These are phyloP conservation scores for Chaetomiaceae sp. DNA, from an alignment of 2,329 filamentous ascomycete species.

Conservation along the genomic window DNA sequence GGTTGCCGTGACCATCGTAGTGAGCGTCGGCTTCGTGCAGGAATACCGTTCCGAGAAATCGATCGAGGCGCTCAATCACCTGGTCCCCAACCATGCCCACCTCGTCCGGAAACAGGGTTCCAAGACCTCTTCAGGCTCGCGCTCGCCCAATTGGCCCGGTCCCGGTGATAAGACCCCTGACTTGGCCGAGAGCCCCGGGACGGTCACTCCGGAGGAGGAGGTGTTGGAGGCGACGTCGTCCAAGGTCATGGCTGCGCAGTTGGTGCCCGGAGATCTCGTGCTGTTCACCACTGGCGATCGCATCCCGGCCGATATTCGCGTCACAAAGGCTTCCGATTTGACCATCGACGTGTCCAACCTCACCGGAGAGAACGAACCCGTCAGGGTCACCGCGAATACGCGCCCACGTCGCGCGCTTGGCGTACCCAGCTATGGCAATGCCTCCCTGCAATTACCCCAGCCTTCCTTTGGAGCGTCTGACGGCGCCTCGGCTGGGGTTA, in stretches of 20 bases:
- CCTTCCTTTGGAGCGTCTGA: constrained; percentile 40
- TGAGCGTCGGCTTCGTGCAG: constrained; percentile 92
- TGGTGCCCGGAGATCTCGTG: constrained; percentile 90
- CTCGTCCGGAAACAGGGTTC: constrained; percentile 63
- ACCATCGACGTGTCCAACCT: constrained; percentile 96
- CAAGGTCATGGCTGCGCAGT: constrained; percentile 78
- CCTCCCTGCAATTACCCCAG: constrained; percentile 31
- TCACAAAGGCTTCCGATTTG: constrained; percentile 83
- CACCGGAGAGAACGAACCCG: constrained; percentile 93
- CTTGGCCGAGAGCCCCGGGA: constrained; percentile 43
- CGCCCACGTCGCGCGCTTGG: constrained; percentile 32
- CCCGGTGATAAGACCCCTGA: constrained; percentile 41
- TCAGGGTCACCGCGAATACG: constrained; percentile 68
- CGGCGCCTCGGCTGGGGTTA: constrained; percentile 56
- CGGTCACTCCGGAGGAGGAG: constrained; percentile 56
- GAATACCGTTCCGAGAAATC: constrained; percentile 98
- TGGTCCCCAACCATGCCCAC: constrained; percentile 94
- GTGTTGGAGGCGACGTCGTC: constrained; percentile 67
- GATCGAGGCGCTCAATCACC: constrained; percentile 84
- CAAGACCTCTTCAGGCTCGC: constrained; percentile 31
- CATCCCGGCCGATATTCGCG: constrained; percentile 91
- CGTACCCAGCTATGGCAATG: constrained; percentile 22
- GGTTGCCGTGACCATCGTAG: constrained; percentile 92
- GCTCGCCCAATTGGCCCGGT: constrained; percentile 46
- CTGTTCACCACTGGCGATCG: constrained; percentile 94